These are phyloP conservation scores for Nicotiana tabacum DNA, from an alignment of 257 asterid genomes.

Conservation along the genomic window DNA sequence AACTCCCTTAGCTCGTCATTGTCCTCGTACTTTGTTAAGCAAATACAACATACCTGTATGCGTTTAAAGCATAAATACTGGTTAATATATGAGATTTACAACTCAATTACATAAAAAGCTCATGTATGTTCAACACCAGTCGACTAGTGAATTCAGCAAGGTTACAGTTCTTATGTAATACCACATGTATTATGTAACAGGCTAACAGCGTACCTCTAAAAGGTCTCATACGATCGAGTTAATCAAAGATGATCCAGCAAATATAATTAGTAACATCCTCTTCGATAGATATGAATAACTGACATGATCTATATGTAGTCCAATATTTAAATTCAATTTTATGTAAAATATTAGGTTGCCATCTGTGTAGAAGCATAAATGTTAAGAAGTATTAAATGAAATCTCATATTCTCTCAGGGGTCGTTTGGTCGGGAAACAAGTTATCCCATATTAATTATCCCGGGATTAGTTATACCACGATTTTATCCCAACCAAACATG, in stretches of 20 bases:
- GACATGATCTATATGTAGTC: neutral
- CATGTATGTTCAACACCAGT: neutral
- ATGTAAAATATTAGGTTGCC: neutral
- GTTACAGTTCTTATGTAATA: neutral
- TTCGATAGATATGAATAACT: neutral
- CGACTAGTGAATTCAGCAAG: neutral
- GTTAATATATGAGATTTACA: neutral
- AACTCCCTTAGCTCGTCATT: conserved; percentile 40
- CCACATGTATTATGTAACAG: neutral
- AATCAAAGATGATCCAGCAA: neutral
- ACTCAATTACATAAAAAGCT: neutral
- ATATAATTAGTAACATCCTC: neutral
- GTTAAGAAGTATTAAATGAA: neutral
- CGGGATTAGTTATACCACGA: no score
- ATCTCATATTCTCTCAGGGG: neutral
- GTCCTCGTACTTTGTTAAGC: conserved; percentile 36
- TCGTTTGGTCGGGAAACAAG: no score
- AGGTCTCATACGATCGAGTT: neutral
- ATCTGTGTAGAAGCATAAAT: neutral
- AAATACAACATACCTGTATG: conserved; percentile 36
- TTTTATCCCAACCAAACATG: no score
- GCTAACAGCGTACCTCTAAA: neutral
- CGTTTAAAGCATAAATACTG: neutral
- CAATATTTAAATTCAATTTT: neutral
- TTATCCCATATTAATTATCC: no score